Evolutionary conservation across 164 flowering plant genomes (phyloP), one percentile per base, ranked within the genome.

Genomic region (Amborella trichopoda): DNA sequence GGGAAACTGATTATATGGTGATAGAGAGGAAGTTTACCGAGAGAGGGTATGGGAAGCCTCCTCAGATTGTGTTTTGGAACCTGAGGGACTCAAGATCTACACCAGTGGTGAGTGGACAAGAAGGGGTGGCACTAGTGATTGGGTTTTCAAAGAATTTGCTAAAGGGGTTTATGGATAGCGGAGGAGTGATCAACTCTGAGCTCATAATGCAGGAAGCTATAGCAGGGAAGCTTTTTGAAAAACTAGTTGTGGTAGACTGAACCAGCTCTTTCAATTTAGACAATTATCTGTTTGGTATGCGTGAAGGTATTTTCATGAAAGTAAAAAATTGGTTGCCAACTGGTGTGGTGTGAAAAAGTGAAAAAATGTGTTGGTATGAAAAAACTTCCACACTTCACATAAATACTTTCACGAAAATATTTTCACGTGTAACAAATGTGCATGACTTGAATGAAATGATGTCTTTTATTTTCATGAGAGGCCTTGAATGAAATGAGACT

Each of bases 61-160:
- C 80, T 11, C 74, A 72, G 53, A 70, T 70, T 19, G 77, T 74
- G 44, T 74, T 72, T 39, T 74, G 77, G 76, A 74, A 74, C 49
- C 64, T 74, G 1, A 47, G 74, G 39, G 25, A 66, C 44, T 70
- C 80, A 2, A 27, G 46, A 1, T 54, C 80, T 0, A 78, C 71
- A 4, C 84, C 76, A 1, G 77, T 69, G 52, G 5, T 25, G 4
- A 62, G 52, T 3, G 27, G 12, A 13, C 62, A 67, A 58, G 48
- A 40, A 2, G 76, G 78, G 3, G 80, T 78, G 32, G 74, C 78
- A 3, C 46, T 78, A 40, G 71, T 75, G 4, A 78, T 78, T 22
- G 80, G 78, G 44, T 78, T 61, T 27, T 75, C 80, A 3, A 72
- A 72, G 75, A 75, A 78, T 34, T 12, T 70, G 45, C 17, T 78